Conservation (phyloP, 176 grass and related monocot species). For the Zoysia pacifica region DNA sequence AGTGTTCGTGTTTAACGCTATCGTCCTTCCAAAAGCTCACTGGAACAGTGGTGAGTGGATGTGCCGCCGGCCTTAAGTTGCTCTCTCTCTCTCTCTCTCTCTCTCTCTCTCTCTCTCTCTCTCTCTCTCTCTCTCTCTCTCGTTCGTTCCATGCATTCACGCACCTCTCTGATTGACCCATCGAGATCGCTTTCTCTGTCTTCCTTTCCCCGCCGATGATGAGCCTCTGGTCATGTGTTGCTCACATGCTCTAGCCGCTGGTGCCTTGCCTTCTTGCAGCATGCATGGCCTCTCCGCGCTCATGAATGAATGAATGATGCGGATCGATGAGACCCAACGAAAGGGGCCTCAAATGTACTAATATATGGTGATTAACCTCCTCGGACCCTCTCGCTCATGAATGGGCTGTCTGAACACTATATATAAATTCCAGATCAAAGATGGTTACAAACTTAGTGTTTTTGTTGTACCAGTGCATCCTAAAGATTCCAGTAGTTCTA, state of each 20-base stretch:
- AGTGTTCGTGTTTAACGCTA: slow-evolving; percentile 9
- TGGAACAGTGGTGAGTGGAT: background rate
- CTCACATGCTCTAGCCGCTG: slow-evolving; percentile 26
- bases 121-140: background rate
- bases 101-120: background rate
- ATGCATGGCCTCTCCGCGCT: slow-evolving; percentile 19
- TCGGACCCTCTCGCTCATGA: slow-evolving; percentile 11
- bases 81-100: background rate
- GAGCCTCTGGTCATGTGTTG: slow-evolving; percentile 17
- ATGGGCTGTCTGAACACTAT: slow-evolving; percentile 26
- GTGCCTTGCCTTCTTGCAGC: slow-evolving; percentile 20
- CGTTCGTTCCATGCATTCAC: no score
- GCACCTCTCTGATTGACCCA: background rate
- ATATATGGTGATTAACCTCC: background rate
- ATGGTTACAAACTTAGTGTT: background rate
- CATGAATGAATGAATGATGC: slow-evolving; percentile 9
- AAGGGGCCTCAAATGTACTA: background rate
- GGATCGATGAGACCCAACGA: slow-evolving; percentile 1
- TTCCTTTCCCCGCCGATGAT: background rate
- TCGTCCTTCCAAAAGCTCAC: background rate
- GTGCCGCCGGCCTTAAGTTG: background rate
- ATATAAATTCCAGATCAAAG: slow-evolving; percentile 24
- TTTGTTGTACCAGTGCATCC: background rate
- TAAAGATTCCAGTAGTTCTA: background rate
- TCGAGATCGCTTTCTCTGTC: background rate